A percentile compares a stretch with the other conserved stretches of the same genome.
These are phyloP conservation scores for Blepharisma undulans DNA, from an alignment of 169 alveolate species.

Conservation along the genomic window DNA sequence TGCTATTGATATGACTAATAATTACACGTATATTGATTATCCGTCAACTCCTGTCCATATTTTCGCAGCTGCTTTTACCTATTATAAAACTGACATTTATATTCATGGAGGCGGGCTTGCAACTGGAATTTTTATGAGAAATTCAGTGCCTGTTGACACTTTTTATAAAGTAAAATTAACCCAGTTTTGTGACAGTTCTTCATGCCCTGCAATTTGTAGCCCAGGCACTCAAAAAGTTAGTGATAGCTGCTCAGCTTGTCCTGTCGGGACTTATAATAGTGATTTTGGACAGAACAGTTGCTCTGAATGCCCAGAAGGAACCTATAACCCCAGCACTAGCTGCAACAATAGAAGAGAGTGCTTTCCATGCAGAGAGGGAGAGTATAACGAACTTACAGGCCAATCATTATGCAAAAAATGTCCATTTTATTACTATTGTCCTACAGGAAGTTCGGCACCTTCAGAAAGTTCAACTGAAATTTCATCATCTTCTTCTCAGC, in stretches of 20 bases:
- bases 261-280: not conserved
- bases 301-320: constrained; percentile 1
- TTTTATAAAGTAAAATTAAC: not conserved
- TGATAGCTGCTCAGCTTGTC: not conserved
- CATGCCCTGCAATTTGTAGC: not conserved
- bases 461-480: not conserved
- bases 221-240: not conserved
- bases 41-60: not conserved
- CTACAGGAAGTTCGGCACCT: not conserved
- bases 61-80: not conserved
- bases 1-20: not conserved
- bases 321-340: not conserved
- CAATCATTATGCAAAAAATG: constrained; percentile 5
- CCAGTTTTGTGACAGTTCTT: not conserved
- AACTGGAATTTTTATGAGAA: not conserved
- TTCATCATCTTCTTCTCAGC: not conserved
- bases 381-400: not conserved
- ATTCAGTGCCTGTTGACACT: not conserved
- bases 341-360: not conserved
- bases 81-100: not conserved
- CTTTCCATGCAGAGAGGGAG: constrained; percentile 16
- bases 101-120: constrained; percentile 2
- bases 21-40: not conserved
- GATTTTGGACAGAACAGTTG: not conserved
- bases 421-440: not conserved